Percentiles rank a stretch among this genome's conserved stretches.
These are phyloP conservation scores for Hortiboletus campestris DNA, from an alignment of 768 basidiomycete species.

Conservation along the genomic window DNA sequence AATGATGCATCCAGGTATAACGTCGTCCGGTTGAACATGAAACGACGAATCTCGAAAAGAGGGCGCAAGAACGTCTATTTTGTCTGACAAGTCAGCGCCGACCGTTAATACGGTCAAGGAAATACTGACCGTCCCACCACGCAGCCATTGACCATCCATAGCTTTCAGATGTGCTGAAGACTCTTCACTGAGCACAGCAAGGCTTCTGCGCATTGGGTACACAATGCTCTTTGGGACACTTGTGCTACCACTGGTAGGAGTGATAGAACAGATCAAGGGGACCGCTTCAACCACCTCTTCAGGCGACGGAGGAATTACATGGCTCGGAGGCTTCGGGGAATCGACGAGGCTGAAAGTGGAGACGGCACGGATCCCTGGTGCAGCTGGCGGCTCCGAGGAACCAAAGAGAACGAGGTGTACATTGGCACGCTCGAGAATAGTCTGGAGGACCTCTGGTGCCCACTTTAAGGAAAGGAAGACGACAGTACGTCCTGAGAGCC, in stretches of 20 bases:
- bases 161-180: constrained; percentile 4
- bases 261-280: constrained; percentile 12
- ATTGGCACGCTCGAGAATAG: constrained; percentile 21
- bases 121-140: constrained; percentile 9
- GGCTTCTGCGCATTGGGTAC: constrained; percentile 15
- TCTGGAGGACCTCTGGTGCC: constrained; percentile 23
- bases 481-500: constrained; percentile 30
- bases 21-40: constrained; percentile 18
- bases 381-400: constrained; percentile 9
- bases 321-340: constrained; percentile 6
- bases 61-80: constrained; percentile 15
- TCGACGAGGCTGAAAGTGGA: constrained; percentile 21
- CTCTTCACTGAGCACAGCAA: constrained; percentile 13
- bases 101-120: neutral
- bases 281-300: constrained; percentile 16
- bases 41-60: constrained; percentile 18
- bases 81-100: neutral
- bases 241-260: constrained; percentile 27
- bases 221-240: constrained; percentile 17
- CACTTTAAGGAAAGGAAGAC: constrained; percentile 27
- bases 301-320: constrained; percentile 11
- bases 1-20: constrained; percentile 9
- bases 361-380: constrained; percentile 9
- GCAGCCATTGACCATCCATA: constrained; percentile 18
- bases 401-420: constrained; percentile 25